A percentile compares a stretch with the other conserved stretches of the same genome.
These are phyloP conservation scores for Ramaria sp. DNA, from an alignment of 768 basidiomycete genomes.

Conservation along the genomic window DNA sequence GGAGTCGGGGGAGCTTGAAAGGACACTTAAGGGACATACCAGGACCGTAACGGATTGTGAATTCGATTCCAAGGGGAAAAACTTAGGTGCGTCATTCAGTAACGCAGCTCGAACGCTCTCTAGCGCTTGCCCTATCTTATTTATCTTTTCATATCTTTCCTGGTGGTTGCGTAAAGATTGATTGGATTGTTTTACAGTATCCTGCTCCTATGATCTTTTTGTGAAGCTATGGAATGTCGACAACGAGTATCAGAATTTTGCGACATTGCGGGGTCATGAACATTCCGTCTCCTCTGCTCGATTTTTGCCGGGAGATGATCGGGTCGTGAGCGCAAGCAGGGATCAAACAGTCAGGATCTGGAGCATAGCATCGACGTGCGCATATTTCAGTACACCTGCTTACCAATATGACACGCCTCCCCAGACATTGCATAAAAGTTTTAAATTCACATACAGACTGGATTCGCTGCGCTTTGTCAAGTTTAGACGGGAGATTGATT, in stretches of 20 bases:
- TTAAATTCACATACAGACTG: conserved; percentile 75
- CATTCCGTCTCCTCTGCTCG: conserved; percentile 81
- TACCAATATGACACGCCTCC: background rate
- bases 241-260: conserved; percentile 83
- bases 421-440: conserved; percentile 64
- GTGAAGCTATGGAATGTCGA: conserved; percentile 89
- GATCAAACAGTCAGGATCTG: conserved; percentile 81
- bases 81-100: conserved; percentile 56
- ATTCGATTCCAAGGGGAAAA: conserved; percentile 76
- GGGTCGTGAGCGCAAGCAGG: conserved; percentile 77
- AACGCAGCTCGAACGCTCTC: too few species aligned
- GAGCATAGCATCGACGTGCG: conserved; percentile 79
- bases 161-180: background rate
- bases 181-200: conserved; percentile 26
- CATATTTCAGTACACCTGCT: conserved; percentile 10
- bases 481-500: conserved; percentile 60
- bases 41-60: conserved; percentile 81
- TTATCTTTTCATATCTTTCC: background rate
- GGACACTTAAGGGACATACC: conserved; percentile 87
- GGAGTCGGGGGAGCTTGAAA: conserved; percentile 90
- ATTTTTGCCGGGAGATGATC: conserved; percentile 78
- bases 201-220: conserved; percentile 79
- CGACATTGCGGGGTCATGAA: conserved; percentile 83
- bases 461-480: conserved; percentile 63
- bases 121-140: conserved; percentile 14